Conservation (phyloP, 495 filamentous ascomycete species). For the Podospora comata region DNA sequence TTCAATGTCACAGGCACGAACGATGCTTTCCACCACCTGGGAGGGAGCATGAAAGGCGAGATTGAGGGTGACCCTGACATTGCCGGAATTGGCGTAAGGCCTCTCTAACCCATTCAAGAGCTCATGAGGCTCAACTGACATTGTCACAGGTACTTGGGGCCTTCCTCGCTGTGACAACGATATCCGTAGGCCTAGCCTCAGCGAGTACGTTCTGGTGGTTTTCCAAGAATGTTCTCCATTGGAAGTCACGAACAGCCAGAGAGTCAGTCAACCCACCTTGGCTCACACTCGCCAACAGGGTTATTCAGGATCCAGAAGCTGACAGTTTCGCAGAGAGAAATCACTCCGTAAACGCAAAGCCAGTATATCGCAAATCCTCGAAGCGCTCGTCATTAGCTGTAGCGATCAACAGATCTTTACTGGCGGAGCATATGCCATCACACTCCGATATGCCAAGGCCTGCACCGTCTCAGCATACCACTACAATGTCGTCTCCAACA, state of each 20-base stretch:
- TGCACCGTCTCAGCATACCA: constrained; percentile 43
- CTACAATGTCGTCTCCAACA: constrained; percentile 43
- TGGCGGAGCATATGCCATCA: constrained; percentile 37
- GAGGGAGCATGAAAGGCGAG: not conserved
- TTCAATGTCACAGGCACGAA: not conserved
- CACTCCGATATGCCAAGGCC: constrained; percentile 36
- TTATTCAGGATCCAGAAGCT: not conserved
- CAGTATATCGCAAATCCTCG: constrained; percentile 34
- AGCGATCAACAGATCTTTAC: constrained; percentile 46
- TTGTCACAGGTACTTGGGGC: constrained; percentile 22
- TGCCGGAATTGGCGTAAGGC: constrained; percentile 26
- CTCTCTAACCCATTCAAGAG: not conserved
- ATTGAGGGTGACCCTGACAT: constrained; percentile 25
- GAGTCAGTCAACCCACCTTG: not conserved
- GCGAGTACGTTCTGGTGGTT: constrained; percentile 25
- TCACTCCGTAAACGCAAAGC: constrained; percentile 1
- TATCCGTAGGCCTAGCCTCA: constrained; percentile 18
- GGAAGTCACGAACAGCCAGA: not conserved
- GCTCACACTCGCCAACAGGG: no score
- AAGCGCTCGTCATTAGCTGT: constrained; percentile 37
- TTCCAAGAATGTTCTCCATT: constrained; percentile 21
- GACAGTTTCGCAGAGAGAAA: constrained; percentile 8
- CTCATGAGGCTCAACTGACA: not conserved
- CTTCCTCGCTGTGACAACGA: constrained; percentile 20
- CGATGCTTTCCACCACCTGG: constrained; percentile 5